Conservation (phyloP, 768 basidiomycete species). For the Pleurotus ostreatus region DNA sequence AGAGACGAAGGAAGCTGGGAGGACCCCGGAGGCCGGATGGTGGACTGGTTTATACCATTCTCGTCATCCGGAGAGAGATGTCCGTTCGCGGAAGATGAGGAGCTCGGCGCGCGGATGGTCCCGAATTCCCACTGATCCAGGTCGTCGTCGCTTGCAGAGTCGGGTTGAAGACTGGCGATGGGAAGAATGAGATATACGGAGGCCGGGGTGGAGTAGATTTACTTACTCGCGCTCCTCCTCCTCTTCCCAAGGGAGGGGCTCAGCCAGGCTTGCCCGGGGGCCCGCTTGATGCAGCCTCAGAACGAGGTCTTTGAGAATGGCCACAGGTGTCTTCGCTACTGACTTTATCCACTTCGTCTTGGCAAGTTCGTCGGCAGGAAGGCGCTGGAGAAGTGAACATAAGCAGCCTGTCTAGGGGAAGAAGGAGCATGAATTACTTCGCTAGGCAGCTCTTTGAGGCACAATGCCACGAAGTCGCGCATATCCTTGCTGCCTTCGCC, state of each 20-base stretch:
- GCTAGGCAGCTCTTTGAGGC: conserved; percentile 74
- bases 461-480: conserved; percentile 81
- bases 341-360: conserved; percentile 91
- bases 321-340: conserved; percentile 59
- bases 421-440: conserved; percentile 48
- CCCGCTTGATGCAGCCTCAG: conserved; percentile 70
- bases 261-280: conserved; percentile 73
- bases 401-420: conserved; percentile 7
- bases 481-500: conserved; percentile 79
- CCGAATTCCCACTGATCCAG: conserved; percentile 70
- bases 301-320: conserved; percentile 77
- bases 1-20: conserved; percentile 71
- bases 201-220: not conserved
- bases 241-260: conserved; percentile 67
- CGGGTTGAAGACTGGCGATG: conserved; percentile 13
- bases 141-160: conserved; percentile 27
- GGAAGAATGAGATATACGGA: conserved; percentile 2
- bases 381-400: conserved; percentile 47
- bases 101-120: conserved; percentile 43
- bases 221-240: conserved; percentile 57
- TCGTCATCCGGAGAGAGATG: conserved; percentile 19
- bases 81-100: conserved; percentile 22
- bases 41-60: conserved; percentile 29
- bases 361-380: conserved; percentile 82
- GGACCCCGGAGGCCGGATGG: conserved; percentile 45